Base-by-base conservation (phyloP, 192 early-diverging fungal genomes). In the Phycomyces blakesleeanus region DNA sequence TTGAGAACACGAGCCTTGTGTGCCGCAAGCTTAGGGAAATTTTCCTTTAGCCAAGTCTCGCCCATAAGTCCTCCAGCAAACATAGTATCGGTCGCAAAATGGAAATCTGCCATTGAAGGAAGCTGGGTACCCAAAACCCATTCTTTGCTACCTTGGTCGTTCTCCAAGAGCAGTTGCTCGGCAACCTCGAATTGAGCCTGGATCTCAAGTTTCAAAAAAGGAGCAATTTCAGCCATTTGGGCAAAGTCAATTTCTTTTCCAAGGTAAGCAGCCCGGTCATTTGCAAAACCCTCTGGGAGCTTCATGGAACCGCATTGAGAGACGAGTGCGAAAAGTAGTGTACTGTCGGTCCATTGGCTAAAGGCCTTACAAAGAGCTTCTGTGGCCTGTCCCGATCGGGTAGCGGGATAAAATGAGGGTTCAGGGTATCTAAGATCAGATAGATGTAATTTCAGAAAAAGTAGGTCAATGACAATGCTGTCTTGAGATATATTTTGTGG, bases 61-160 rank as follows among this genome's bases (percentile, higher is more conserved):
- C 52, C 58, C 3, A 64, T 9, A n/a, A 65, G 15, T 3, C 10
- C 27, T 5, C 39, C 24, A 0, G 50, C 16, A 38, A 71, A 65
- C 29, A 37, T 61, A 18, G 53, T 50, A 20, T 25, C 44, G 63
- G 65, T 66, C 9, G 69, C 53, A 22, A 59, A 40, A 54, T 49
- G 38, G 21, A 71, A 60, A 21, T 71, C 69, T 0, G 57, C 63
- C 15, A 52, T 39, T 14, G 69, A 71, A 7, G 49, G 15, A 0
- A 44, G 38, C 1, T 22, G n/a, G 1, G 68, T 71, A 25, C 54
- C 68, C 42, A 71, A 49, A 3, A 71, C 0, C 68, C 68, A 71
- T 24, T 60, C 41, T 34, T 34, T 34, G 29, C n/a, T n/a, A n/a
- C 29, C 29, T 15, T 47, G 40, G 0, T 41, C 55, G 5, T 38